phyloP scores from a whole-genome alignment of 768 basidiomycete species.

The Tubosaeta sp. region DNA sequence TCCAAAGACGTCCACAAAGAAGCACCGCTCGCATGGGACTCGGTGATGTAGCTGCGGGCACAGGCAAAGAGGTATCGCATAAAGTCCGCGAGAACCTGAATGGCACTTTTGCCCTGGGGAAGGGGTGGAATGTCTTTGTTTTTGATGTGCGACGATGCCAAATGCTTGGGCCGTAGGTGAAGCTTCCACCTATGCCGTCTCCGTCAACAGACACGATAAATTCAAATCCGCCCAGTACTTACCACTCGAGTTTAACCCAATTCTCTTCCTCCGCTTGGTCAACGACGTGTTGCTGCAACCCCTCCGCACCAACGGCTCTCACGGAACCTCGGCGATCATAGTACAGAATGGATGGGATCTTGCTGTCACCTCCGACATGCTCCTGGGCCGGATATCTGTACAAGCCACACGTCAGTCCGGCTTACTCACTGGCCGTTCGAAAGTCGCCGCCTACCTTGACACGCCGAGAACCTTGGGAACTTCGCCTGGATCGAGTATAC shows the following conservation, averaged over 20 bases:
- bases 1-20: too few species aligned
- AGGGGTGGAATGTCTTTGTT: neutral
- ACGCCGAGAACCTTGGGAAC: slow-evolving; percentile 22
- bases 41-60: too few species aligned
- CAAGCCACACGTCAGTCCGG: neutral
- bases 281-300: slow-evolving; percentile 31
- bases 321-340: slow-evolving; percentile 39
- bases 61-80: too few species aligned
- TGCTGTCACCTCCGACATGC: slow-evolving; percentile 37
- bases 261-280: slow-evolving; percentile 13
- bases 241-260: slow-evolving; percentile 40
- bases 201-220: neutral
- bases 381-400: slow-evolving; percentile 44
- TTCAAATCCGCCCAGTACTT: neutral
- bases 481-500: slow-evolving; percentile 13
- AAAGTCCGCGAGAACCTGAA: neutral
- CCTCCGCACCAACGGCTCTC: slow-evolving; percentile 43
- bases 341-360: slow-evolving; percentile 24
- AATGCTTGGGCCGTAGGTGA: slow-evolving; percentile 29
- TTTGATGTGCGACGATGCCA: neutral
- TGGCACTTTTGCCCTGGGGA: neutral
- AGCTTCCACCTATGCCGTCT: slow-evolving; percentile 28
- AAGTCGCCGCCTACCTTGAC: neutral
- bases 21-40: too few species aligned
- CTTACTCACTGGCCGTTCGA: too few species aligned